These are phyloP conservation scores for Lathyrus oleraceus DNA, from an alignment of 306 rosid genomes.

Conservation along the genomic window DNA sequence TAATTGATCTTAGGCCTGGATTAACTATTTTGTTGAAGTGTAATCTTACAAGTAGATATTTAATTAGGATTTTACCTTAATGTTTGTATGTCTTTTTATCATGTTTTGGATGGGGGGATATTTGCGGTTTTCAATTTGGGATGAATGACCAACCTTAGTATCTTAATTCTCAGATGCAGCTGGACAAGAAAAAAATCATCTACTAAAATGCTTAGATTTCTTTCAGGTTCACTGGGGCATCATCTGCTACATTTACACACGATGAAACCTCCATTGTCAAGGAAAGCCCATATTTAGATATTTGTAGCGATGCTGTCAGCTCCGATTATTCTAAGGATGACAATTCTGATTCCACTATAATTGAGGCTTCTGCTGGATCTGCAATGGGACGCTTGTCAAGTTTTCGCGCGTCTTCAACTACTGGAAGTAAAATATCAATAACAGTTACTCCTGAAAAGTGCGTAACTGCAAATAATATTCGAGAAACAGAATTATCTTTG, in stretches of 20 bases:
- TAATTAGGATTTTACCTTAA: background rate
- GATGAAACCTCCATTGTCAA: slow-evolving; percentile 57
- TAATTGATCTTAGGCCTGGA: slow-evolving; percentile 21
- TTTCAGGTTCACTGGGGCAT: slow-evolving; percentile 57
- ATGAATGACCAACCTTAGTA: background rate
- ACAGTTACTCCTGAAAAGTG: slow-evolving; percentile 62
- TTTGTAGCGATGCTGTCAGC: slow-evolving; percentile 44
- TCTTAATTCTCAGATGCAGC: slow-evolving; percentile 23
- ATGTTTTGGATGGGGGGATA: slow-evolving; percentile 18
- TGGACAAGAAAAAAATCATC: background rate
- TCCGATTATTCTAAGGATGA: slow-evolving; percentile 53
- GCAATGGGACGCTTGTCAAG: slow-evolving; percentile 38
- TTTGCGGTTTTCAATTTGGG: background rate
- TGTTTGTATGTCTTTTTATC: background rate
- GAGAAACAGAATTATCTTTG: slow-evolving; percentile 60
- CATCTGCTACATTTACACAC: slow-evolving; percentile 36
- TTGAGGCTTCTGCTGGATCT: slow-evolving; percentile 55
- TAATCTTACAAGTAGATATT: background rate
- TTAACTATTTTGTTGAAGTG: slow-evolving; percentile 6
- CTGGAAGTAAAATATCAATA: slow-evolving; percentile 38
- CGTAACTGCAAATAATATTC: slow-evolving; percentile 39
- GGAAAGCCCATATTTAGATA: slow-evolving; percentile 55
- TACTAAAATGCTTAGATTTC: slow-evolving; percentile 18
- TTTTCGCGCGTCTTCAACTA: slow-evolving; percentile 34
- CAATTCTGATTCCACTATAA: slow-evolving; percentile 46